phyloP scores from a whole-genome alignment of 192 early-diverging fungal genomes.

The Coemansia sp. region DNA sequence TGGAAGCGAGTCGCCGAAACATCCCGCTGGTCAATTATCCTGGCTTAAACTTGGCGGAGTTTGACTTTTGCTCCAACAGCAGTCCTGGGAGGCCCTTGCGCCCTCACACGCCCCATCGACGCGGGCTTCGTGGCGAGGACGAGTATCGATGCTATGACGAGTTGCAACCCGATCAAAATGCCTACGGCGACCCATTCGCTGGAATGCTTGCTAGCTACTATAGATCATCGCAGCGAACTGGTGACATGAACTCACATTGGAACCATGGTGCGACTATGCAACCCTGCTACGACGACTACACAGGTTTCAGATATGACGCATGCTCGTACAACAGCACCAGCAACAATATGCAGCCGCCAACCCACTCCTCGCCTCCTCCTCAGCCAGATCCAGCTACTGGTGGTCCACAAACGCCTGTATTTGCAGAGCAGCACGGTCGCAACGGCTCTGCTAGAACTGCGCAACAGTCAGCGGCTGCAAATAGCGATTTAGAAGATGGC shows the following conservation, averaged over 20 bases:
- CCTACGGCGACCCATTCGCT: constrained; percentile 13
- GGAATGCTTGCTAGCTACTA: constrained; percentile 37
- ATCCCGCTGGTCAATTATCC: constrained; percentile 43
- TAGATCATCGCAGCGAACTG: background rate
- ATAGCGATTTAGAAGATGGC: constrained; percentile 35
- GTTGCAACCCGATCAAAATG: background rate
- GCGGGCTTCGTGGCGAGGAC: background rate
- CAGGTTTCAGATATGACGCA: background rate
- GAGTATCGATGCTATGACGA: constrained; percentile 9
- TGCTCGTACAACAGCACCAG: background rate
- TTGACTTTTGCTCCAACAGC: constrained; percentile 29
- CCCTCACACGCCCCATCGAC: background rate
- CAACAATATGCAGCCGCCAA: background rate
- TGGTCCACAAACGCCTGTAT: background rate
- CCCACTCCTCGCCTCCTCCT: background rate
- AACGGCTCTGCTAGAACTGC: background rate
- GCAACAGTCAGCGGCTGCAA: background rate
- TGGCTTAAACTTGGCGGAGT: constrained; percentile 33
- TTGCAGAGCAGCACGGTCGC: background rate
- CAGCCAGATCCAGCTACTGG: background rate
- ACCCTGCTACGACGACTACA: background rate
- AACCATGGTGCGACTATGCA: background rate
- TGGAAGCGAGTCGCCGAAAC: constrained; percentile 6
- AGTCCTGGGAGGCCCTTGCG: constrained; percentile 27
- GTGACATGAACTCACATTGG: background rate